Base-by-base conservation (phyloP, 208 protist genomes). In the Trypanosomatidae sp. region DNA sequence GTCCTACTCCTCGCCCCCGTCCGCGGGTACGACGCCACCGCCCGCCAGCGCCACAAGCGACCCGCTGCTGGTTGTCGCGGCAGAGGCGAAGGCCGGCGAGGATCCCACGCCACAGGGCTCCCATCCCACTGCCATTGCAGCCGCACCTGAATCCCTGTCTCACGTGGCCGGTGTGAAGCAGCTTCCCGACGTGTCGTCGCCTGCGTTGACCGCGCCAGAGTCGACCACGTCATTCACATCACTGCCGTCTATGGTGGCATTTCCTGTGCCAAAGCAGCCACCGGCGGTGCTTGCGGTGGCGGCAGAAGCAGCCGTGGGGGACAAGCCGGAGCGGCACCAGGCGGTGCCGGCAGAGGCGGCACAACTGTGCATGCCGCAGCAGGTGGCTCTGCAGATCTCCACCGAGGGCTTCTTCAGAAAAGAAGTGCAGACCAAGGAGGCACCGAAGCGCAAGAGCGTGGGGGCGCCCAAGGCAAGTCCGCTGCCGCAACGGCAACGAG, bases 351-450 rank as follows among this genome's bases (percentile, higher is more conserved):
- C 12, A 30, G 62, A 44, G 41, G 44, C 39, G 19, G 56, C 71
- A 22, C 52, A 73, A 43, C 69, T 52, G 25, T 71, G 55, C 56
- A 36, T 43, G 44, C 64, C 69, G 65, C 50, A 75, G 69, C 76
- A 71, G 69, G 60, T 80, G 70, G 55, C 75, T 30, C 53, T 80
- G 53, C 71, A 75, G 25, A 75, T 80, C 53, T 62, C 76, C 69
- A 75, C 65, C 76, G 47, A 30, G 12, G 76, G 64, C 43, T 75
- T 80, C 52, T 36, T 52, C 28, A 73, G 66, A 36, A 79, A 67
- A n/a, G 64, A 69, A 7, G 62, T 55, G 30, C 46, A 55, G 43
- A 28, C 46, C 64, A 74, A 71, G 39, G 67, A 72, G 17, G 68
- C 44, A 3, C 19, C 68, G 62, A 56, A 79, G 30, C 52, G 68